Conservation (phyloP, 129 eudicot species). For the Smallanthus sonchifolius region DNA sequence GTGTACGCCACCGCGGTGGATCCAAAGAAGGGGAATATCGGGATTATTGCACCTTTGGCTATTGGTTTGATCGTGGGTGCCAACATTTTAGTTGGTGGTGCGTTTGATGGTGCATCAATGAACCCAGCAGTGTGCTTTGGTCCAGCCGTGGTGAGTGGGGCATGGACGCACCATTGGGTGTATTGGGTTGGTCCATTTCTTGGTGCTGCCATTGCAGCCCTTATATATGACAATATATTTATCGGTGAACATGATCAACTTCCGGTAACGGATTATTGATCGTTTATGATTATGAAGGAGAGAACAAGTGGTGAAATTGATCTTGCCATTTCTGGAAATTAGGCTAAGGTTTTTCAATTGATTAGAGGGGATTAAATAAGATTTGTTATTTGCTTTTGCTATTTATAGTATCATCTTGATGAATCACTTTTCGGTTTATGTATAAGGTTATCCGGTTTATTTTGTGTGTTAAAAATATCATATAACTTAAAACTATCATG, state of each 20-base stretch:
- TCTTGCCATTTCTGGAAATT: conserved; percentile 20
- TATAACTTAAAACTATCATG: no score
- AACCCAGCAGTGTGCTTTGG: conserved; percentile 78
- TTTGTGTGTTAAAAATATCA: not conserved
- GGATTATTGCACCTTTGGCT: conserved; percentile 64
- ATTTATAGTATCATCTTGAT: conserved; percentile 13
- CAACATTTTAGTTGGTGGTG: conserved; percentile 75
- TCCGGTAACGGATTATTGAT: conserved; percentile 53
- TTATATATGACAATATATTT: conserved; percentile 54
- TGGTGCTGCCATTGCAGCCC: conserved; percentile 65
- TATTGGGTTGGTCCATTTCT: conserved; percentile 69
- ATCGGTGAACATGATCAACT: conserved; percentile 55
- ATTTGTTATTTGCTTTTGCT: conserved; percentile 14
- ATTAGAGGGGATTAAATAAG: conserved; percentile 28
- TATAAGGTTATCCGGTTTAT: not conserved
- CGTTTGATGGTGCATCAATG: conserved; percentile 79
- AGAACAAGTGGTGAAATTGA: conserved; percentile 12
- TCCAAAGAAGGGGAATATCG: conserved; percentile 67
- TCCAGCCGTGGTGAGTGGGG: conserved; percentile 75
- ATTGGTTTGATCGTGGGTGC: conserved; percentile 79
- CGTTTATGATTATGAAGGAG: conserved; percentile 6
- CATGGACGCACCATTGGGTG: conserved; percentile 67
- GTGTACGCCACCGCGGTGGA: conserved; percentile 75
- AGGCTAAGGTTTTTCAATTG: conserved; percentile 18
- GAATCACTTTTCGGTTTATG: not conserved